These are phyloP conservation scores for Wickerhamomyces alni DNA, from an alignment of 805 yeast species.

Conservation along the genomic window DNA sequence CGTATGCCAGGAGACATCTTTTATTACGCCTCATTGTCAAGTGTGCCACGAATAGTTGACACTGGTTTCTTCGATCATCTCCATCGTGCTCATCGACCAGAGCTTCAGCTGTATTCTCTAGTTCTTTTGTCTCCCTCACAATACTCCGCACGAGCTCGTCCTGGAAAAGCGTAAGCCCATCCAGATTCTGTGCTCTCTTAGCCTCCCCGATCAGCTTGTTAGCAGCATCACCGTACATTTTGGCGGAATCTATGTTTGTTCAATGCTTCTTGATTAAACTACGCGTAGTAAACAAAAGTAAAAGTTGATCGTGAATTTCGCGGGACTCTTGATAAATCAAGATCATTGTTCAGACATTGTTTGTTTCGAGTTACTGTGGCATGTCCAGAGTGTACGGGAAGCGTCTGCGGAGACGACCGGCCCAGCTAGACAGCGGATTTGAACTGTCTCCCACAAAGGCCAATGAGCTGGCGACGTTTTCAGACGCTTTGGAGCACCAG, in stretches of 20 bases:
- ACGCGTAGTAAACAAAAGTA: not conserved
- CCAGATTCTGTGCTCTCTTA: conserved; percentile 64
- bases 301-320: too few species aligned
- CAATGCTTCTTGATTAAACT: not conserved
- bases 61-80: conserved; percentile 44
- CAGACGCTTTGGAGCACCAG: too few species aligned
- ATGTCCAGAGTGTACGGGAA: conserved; percentile 3
- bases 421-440: not conserved
- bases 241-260: not conserved
- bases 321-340: too few species aligned
- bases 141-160: conserved; percentile 65
- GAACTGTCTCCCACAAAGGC: not conserved
- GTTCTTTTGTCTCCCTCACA: conserved; percentile 62
- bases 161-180: conserved; percentile 62
- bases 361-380: too few species aligned
- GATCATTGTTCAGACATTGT: too few species aligned
- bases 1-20: conserved; percentile 82
- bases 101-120: conserved; percentile 51
- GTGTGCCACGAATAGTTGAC: conserved; percentile 52
- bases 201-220: conserved; percentile 82
- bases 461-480: not conserved
- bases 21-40: conserved; percentile 83
- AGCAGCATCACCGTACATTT: conserved; percentile 87
- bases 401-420: not conserved
- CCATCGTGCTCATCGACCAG: conserved; percentile 27